Percentiles rank a stretch among this genome's conserved stretches.
phyloP scores from a whole-genome alignment of 345 rosid species.

The Gossypium ekmanianum region DNA sequence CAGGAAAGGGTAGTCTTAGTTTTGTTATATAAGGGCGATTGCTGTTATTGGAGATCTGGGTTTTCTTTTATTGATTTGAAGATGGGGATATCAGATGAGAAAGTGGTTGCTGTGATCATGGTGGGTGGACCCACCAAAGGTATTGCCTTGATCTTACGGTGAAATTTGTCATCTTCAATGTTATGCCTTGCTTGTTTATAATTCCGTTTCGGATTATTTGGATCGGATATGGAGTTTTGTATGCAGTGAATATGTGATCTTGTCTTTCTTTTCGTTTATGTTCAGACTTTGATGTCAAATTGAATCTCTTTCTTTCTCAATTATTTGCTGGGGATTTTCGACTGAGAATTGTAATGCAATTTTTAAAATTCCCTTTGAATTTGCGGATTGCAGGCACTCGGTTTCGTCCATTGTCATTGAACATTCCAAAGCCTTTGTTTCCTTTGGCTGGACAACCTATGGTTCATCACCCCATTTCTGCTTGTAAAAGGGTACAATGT shows the following conservation, averaged over 20 bases:
- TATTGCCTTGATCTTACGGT: conserved; percentile 20
- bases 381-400: conserved; percentile 56
- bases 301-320: neutral
- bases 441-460: conserved; percentile 92
- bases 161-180: neutral
- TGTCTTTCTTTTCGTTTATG: neutral
- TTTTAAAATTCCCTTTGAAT: neutral
- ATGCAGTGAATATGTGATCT: neutral
- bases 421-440: conserved; percentile 85
- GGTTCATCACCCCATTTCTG: conserved; percentile 98
- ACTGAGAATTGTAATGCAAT: neutral
- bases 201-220: neutral
- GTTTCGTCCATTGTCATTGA: conserved; percentile 85
- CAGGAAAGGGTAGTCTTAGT: conserved; percentile 7
- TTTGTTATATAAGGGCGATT: neutral
- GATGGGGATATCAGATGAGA: conserved; percentile 74
- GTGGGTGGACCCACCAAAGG: conserved; percentile 99
- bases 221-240: neutral
- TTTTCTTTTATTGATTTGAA: conserved; percentile 23
- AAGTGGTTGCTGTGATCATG: conserved; percentile 93
- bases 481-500: conserved; percentile 78
- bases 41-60: conserved; percentile 39
- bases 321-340: neutral
- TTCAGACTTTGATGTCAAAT: too few relatives aligned
- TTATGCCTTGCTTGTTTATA: neutral